phyloP scores from a whole-genome alignment of 2,329 filamentous ascomycete species.

The Stachybotrys echinatus region DNA sequence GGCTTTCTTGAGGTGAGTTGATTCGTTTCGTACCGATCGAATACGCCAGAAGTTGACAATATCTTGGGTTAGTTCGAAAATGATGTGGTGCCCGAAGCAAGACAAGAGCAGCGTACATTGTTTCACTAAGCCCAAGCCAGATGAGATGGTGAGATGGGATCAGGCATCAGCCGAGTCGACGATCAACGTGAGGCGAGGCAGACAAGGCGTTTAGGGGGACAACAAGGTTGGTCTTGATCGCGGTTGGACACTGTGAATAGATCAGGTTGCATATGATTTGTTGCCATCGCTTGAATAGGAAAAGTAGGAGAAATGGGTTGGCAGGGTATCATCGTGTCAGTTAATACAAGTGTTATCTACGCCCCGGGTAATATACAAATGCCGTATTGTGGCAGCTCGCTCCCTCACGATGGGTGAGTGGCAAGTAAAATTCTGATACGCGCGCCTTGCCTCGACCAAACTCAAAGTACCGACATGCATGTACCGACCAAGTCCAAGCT shows the following conservation, averaged over 20 bases:
- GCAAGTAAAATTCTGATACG: not conserved
- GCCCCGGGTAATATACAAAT: not conserved
- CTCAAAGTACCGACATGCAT: not conserved
- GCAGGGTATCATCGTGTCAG: not conserved
- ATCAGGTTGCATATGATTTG: not conserved
- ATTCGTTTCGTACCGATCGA: not conserved
- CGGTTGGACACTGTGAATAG: not conserved
- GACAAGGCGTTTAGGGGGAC: not conserved
- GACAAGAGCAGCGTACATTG: constrained; percentile 24
- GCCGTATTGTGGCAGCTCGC: not conserved
- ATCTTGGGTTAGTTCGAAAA: constrained; percentile 36
- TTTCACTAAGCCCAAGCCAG: constrained; percentile 31
- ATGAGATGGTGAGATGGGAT: constrained; percentile 1
- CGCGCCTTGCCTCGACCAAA: not conserved
- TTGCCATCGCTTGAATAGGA: not conserved
- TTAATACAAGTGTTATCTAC: not conserved
- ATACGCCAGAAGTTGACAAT: constrained; percentile 9
- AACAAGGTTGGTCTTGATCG: not conserved
- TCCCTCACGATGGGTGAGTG: not conserved
- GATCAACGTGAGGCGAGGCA: no score
- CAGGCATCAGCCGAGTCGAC: not conserved
- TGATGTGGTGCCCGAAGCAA: constrained; percentile 25
- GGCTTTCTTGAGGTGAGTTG: constrained; percentile 75
- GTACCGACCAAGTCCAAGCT: not conserved
- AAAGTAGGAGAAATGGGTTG: not conserved